phyloP scores from a whole-genome alignment of 306 rosid genomes.

The Rubus parviflorus region DNA sequence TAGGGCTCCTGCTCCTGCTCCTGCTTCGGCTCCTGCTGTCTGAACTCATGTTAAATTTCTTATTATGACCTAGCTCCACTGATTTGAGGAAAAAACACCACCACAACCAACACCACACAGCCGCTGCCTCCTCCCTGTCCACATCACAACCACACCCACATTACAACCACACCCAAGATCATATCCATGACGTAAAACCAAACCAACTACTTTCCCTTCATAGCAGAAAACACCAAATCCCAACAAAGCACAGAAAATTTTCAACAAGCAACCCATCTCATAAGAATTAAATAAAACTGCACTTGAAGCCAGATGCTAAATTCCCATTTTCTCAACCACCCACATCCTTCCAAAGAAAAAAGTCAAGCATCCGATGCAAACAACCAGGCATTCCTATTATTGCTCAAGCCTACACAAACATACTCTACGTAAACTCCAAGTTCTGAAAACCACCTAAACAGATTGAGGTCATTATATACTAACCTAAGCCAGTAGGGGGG shows the following conservation, averaged over 20 bases:
- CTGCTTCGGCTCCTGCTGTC: conserved; percentile 93
- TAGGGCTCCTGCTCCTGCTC: conserved; percentile 94
- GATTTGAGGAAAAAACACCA: conserved; percentile 55
- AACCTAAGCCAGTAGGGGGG: not conserved
- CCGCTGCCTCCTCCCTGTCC: conserved; percentile 94
- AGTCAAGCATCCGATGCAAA: conserved; percentile 36
- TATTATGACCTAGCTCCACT: conserved; percentile 60
- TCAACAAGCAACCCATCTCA: conserved; percentile 59
- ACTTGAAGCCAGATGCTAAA: conserved; percentile 50
- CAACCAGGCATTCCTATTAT: conserved; percentile 36
- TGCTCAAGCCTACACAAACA: conserved; percentile 27
- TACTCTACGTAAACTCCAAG: conserved; percentile 26
- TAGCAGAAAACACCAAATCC: conserved; percentile 58
- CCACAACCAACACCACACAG: conserved; percentile 68
- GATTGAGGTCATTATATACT: conserved; percentile 9
- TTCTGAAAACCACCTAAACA: conserved; percentile 21
- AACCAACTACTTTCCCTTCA: conserved; percentile 76
- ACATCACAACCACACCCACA: conserved; percentile 95
- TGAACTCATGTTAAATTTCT: conserved; percentile 77
- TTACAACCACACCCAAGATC: conserved; percentile 91
- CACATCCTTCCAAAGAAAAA: conserved; percentile 47
- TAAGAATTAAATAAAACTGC: conserved; percentile 47
- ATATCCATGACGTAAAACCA: conserved; percentile 71
- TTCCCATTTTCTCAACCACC: conserved; percentile 43
- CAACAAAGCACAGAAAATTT: conserved; percentile 51